Evolutionary conservation across 228 moss, liverwort and hornwort species (phyloP), one percentile per base, ranked within the genome.

Genomic region (Sphagnum fallax): DNA sequence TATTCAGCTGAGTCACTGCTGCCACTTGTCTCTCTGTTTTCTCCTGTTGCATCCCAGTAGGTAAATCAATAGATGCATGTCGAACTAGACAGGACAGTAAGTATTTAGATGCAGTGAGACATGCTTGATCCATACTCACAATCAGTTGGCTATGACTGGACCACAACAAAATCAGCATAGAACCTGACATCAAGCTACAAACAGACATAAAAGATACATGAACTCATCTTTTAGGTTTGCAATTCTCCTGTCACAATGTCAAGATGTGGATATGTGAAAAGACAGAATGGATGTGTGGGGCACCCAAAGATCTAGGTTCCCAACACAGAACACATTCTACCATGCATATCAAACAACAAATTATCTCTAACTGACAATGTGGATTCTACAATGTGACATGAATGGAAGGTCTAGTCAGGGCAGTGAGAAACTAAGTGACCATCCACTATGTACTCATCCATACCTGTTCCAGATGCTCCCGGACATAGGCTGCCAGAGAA

Each of bases 381-480:
- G 32, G 32, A 32, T 32, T 32, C 32, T 32, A 32, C 32, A 32
- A 32, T 32, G 32, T 32, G 32, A 32, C 32, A 32, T 2, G 2
- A 32, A 32, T 32, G 32, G 32, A 32, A 32, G 32, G 32, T 32
- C 32, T 32, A 32, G 32, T 32, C 32, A 32, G 32, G 32, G 32
- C 32, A 32, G 32, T 32, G 32, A 32, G 32, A 32, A 32, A 32
- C 32, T 32, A 2, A 32, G 32, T 32, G 32, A 32, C 32, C 32
- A 32, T 32, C 32, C 32, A 32, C 32, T 32, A 32, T 55, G 55
- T 3, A 55, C 9, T 12, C 55, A 8, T 12, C 12, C 55, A 12
- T 65, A 84, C 91, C 83, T 90, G 85, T 75, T 85, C 82, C 67
- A 88, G 78, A 57, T 81, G 75, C 74, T 93, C 89, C 52, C 89